A percentile compares a stretch with the other conserved stretches of the same genome.
phyloP scores from a whole-genome alignment of 177 flowering plant species.

The Vitis hybrid region DNA sequence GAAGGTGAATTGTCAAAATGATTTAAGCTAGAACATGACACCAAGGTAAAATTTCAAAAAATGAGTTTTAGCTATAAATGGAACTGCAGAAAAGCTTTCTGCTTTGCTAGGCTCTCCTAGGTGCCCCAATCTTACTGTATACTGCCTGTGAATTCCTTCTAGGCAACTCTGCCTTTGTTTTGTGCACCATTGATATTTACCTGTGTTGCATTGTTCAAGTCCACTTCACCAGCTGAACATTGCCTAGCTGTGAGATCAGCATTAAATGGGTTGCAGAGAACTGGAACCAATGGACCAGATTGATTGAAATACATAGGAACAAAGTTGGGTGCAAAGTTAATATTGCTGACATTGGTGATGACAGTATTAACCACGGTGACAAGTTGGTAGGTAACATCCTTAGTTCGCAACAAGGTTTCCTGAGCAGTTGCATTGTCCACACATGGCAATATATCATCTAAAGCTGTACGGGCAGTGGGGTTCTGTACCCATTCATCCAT shows the following conservation, averaged over 20 bases:
- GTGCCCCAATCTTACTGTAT: neutral
- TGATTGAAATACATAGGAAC: constrained; percentile 60
- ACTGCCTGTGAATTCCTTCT: no score
- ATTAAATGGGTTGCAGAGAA: constrained; percentile 70
- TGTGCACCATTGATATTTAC: constrained; percentile 28
- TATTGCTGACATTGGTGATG: constrained; percentile 53
- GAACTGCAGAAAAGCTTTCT: neutral
- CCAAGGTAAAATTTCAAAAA: no score
- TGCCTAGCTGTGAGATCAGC: constrained; percentile 37
- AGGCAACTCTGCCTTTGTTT: no score
- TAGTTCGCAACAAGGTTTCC: constrained; percentile 49
- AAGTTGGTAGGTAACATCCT: constrained; percentile 49
- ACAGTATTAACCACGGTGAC: constrained; percentile 45
- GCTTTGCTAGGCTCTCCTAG: neutral
- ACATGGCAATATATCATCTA: constrained; percentile 81
- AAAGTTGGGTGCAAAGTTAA: constrained; percentile 38
- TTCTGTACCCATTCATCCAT: constrained; percentile 83
- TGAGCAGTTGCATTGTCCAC: constrained; percentile 74
- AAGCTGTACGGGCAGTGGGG: constrained; percentile 74
- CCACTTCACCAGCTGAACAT: constrained; percentile 61
- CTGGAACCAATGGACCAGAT: constrained; percentile 76
- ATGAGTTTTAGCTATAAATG: neutral
- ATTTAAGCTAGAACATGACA: no score
- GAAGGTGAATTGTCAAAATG: no score
- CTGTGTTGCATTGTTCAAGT: constrained; percentile 57